phyloP scores from a whole-genome alignment of 2,329 filamentous ascomycete species.

The Colletotrichum sidae region DNA sequence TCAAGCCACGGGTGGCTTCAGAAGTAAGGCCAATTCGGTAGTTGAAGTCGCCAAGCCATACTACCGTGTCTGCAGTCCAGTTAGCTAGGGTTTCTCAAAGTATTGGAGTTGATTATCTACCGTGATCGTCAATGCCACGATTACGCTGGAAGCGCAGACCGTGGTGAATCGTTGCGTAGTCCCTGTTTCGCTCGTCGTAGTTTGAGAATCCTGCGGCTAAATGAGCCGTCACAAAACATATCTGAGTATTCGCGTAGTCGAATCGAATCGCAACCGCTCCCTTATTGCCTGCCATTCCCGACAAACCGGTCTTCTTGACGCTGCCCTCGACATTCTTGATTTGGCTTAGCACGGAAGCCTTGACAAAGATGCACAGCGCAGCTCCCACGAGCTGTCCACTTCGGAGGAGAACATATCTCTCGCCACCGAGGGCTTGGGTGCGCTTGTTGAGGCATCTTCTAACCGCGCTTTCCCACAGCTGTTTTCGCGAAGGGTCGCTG shows the following conservation, averaged over 20 bases:
- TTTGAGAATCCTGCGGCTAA: conserved; percentile 96
- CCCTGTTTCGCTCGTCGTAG: conserved; percentile 94
- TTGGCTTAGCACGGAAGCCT: conserved; percentile 77
- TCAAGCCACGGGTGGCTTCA: conserved; percentile 80
- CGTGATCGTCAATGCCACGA: conserved; percentile 90
- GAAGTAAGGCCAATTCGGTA: conserved; percentile 91
- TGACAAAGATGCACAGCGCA: conserved; percentile 91
- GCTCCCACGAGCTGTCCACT: conserved; percentile 96
- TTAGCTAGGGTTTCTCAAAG: conserved; percentile 10
- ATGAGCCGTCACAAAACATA: conserved; percentile 97
- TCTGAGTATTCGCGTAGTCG: conserved; percentile 90
- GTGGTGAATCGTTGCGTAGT: conserved; percentile 89
- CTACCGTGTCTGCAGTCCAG: conserved; percentile 69
- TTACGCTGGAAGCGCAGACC: conserved; percentile 93
- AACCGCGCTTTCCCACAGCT: conserved; percentile 88
- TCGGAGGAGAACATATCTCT: conserved; percentile 88
- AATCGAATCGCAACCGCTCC: conserved; percentile 96
- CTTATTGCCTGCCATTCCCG: conserved; percentile 97
- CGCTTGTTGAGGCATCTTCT: conserved; percentile 80
- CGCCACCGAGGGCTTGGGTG: conserved; percentile 71
- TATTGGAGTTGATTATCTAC: conserved; percentile 49
- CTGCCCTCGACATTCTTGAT: conserved; percentile 98
- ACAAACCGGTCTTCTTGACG: conserved; percentile 94
- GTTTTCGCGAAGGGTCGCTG: conserved; percentile 87
- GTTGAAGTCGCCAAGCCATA: conserved; percentile 99